Conservation (phyloP, 768 basidiomycete species). For the Mycena chlorophos region DNA sequence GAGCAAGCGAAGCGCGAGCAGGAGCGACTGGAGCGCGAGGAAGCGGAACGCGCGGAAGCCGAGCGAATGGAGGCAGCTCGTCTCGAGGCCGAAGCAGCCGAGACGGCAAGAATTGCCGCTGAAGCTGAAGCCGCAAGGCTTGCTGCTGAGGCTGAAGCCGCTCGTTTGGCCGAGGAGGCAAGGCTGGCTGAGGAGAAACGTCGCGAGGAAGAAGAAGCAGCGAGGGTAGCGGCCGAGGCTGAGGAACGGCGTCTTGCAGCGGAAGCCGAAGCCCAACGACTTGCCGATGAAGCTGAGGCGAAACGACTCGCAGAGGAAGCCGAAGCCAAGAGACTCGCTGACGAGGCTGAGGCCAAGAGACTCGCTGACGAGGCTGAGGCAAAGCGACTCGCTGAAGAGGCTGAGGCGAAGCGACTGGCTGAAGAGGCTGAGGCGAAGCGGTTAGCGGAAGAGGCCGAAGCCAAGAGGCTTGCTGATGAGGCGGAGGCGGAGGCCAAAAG, state of each 20-base stretch:
- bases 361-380: neutral
- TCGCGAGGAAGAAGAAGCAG: neutral
- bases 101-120: slow-evolving; percentile 3
- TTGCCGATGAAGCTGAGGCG: too few relatives aligned
- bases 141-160: neutral
- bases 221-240: neutral
- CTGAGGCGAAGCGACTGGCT: neutral
- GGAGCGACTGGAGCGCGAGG: neutral
- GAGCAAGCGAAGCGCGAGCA: too few relatives aligned
- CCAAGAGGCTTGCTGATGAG: slow-evolving; percentile 1
- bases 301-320: neutral
- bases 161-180: neutral
- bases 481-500: neutral
- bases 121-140: slow-evolving; percentile 1
- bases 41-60: neutral
- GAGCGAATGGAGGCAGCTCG: slow-evolving; percentile 1
- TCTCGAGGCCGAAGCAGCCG: neutral
- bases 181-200: slow-evolving; percentile 3
- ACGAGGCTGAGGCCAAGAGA: neutral
- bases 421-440: neutral
- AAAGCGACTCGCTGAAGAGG: neutral
- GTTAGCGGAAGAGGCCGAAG: neutral
- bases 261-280: neutral
- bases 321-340: neutral
- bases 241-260: neutral